Evolutionary conservation across 2,329 filamentous ascomycete species (phyloP), one percentile per base, ranked within the genome.

Genomic region (Lasiodiplodia theobromae): DNA sequence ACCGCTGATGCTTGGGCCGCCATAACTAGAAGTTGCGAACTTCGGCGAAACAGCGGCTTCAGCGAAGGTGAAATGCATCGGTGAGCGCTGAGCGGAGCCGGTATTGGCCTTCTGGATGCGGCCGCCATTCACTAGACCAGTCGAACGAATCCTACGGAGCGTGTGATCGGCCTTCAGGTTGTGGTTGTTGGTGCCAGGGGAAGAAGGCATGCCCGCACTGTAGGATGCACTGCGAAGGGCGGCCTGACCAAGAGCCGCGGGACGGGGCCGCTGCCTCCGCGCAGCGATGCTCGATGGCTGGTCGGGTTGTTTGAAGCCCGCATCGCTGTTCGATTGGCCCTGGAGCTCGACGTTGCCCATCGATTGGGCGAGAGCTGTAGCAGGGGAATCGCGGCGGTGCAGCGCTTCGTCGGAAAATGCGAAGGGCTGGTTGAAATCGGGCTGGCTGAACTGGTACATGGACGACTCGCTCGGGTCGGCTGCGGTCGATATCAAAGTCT

Each of bases 1-100:
- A 70, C 79, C 70, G 67, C 76, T 76, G 56, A 77, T 70, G 3
- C 77, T 79, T 7, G 75, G 73, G n/a, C 73, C 72, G 52, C 77
- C 79, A 23, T 78, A 79, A 4, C 76, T 73, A 2, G 78, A 79
- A 38, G 78, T 76, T 2, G 77, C 74, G 62, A 82, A 81, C 64
- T 82, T 82, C 14, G 82, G 82, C 14, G 81, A 84, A n/a, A 79
- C 78, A 69, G 82, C 81, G 68, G 82, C 80, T n/a, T 84, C 82
- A 5, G 80, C 77, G 70, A 85, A 85, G 40, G 78, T 82, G 66
- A 79, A 77, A 40, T 77, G 76, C 74, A 85, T 77, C 25, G 83
- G 83, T 23, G 83, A 86, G 14, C 82, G 80, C 71, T 85, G 83
- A 25, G 82, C 80, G 25, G 83, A 81, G 57, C 82, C 79, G 31